These are phyloP conservation scores for Bruguiera sexangula DNA, from an alignment of 345 rosid species.

Conservation along the genomic window DNA sequence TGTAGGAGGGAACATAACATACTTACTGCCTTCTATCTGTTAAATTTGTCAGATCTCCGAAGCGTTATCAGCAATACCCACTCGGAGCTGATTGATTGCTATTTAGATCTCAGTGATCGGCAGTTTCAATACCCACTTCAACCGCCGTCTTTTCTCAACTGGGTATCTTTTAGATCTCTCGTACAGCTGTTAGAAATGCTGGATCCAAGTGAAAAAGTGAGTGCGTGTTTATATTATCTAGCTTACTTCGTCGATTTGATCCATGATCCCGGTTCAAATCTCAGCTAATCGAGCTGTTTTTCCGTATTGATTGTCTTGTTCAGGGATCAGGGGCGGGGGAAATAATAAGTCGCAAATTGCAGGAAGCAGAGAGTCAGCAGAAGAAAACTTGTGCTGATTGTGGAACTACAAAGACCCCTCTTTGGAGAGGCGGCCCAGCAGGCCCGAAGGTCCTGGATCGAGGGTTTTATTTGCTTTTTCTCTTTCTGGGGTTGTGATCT, in stretches of 20 bases:
- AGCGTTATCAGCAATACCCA: not conserved
- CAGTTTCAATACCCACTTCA: conserved; percentile 5
- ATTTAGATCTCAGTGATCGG: not conserved
- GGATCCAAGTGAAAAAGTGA: conserved; percentile 33
- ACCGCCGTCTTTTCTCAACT: not conserved
- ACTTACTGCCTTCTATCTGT: not conserved
- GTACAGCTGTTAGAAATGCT: conserved; percentile 6
- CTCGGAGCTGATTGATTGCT: not conserved
- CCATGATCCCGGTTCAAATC: conserved; percentile 3
- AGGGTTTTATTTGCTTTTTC: too few species aligned
- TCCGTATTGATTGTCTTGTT: not conserved
- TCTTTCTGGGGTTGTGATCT: not conserved
- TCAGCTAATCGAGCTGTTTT: not conserved
- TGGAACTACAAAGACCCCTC: conserved; percentile 85
- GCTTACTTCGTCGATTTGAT: not conserved
- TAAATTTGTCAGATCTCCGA: not conserved
- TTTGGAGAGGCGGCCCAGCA: conserved; percentile 98
- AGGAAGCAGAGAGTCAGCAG: conserved; percentile 29
- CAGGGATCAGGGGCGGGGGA: conserved; percentile 21
- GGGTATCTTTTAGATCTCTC: conserved; percentile 23
- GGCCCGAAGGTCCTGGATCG: conserved; percentile 73
- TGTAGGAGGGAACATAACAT: not conserved
- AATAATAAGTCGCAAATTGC: conserved; percentile 17
- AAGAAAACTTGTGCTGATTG: conserved; percentile 89
- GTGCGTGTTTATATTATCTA: not conserved